Percentiles rank a stretch among this genome's conserved stretches.
These are phyloP conservation scores for Fusarium sp. DNA, from an alignment of 2,329 filamentous ascomycete genomes.

Conservation along the genomic window DNA sequence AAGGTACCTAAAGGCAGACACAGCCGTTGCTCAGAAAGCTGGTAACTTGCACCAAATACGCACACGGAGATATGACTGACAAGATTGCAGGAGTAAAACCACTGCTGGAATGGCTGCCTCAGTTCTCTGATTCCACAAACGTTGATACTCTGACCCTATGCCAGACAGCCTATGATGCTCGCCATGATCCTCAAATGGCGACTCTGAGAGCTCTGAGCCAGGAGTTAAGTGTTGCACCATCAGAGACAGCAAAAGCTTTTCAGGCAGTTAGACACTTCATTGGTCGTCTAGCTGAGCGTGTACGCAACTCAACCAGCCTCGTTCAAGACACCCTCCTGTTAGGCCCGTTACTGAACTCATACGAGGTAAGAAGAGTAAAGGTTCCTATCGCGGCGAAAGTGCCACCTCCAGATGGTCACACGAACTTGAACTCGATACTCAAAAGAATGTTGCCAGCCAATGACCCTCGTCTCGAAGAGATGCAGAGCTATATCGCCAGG, in stretches of 20 bases:
- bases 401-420: constrained; percentile 46
- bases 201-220: constrained; percentile 20
- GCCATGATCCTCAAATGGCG: constrained; percentile 32
- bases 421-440: constrained; percentile 48
- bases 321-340: constrained; percentile 49
- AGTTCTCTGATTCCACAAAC: neutral
- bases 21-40: neutral
- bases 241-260: constrained; percentile 36
- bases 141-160: constrained; percentile 10
- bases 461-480: constrained; percentile 8
- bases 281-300: constrained; percentile 58
- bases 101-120: constrained; percentile 25
- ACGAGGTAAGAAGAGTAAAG: constrained; percentile 42
- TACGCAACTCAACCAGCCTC: constrained; percentile 54
- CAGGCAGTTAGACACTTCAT: constrained; percentile 53
- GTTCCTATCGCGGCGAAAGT: constrained; percentile 10
- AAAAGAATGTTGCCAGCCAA: constrained; percentile 46
- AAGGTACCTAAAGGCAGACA: constrained; percentile 2
- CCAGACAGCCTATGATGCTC: constrained; percentile 26
- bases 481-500: constrained; percentile 5
- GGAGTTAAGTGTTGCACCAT: constrained; percentile 2
- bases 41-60: constrained; percentile 1
- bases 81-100: neutral
- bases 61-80: neutral
- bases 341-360: constrained; percentile 48